Evolutionary conservation across 2,329 filamentous ascomycete species (phyloP).

Genomic region (Plectosphaerella sp.): DNA sequence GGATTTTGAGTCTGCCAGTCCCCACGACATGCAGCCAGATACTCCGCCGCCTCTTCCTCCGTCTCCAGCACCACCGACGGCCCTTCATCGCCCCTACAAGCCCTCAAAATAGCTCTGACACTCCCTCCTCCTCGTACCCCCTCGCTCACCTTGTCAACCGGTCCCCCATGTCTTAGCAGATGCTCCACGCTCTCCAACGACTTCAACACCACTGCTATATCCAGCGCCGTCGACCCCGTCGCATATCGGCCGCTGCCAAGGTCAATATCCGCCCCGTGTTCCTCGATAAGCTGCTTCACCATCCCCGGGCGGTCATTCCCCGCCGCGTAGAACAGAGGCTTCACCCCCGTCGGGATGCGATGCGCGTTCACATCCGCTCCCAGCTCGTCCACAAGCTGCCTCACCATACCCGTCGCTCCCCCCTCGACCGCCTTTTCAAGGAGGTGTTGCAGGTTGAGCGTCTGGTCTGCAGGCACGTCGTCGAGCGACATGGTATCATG

Average conservation of each 20-base stretch:
- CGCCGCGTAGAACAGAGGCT: constrained; percentile 3
- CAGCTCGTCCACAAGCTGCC: constrained; percentile 3
- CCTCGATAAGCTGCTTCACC: constrained; percentile 1
- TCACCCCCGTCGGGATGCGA: constrained; percentile 3
- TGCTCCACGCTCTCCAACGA: constrained; percentile 1
- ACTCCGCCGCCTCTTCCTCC: constrained; percentile 1
- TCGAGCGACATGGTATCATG: constrained; percentile 6
- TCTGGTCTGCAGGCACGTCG: constrained; percentile 1
- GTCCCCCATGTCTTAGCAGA: constrained; percentile 2
- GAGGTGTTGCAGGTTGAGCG: constrained; percentile 5
- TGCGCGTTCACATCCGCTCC: constrained; percentile 5
- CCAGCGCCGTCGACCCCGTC: constrained; percentile 3
- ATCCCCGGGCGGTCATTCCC: constrained; percentile 1
- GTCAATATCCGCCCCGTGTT: constrained; percentile 4
- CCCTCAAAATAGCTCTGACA: not conserved
- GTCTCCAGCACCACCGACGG: not conserved
- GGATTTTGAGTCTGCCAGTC: constrained; percentile 5
- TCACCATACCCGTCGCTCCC: not conserved
- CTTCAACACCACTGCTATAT: constrained; percentile 1
- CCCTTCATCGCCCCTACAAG: not conserved
- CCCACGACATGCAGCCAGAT: not conserved
- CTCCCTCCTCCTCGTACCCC: not conserved
- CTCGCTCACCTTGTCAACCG: constrained; percentile 2
- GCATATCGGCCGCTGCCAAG: constrained; percentile 4
- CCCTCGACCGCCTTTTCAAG: constrained; percentile 2